These are phyloP conservation scores for Daedalea quercina DNA, from an alignment of 768 basidiomycete species.

Conservation along the genomic window DNA sequence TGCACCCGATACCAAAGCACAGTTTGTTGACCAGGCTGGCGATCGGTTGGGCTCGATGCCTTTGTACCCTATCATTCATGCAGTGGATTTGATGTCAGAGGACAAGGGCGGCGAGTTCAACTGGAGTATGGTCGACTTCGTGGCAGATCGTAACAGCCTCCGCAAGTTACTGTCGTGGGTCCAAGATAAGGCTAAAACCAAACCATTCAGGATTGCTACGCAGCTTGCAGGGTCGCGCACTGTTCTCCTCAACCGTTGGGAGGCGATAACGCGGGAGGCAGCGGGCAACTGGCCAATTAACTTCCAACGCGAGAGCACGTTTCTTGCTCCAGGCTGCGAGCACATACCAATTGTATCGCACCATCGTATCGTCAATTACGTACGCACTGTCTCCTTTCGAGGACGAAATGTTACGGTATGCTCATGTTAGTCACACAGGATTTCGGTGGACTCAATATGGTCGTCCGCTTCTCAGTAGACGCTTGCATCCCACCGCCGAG, in stretches of 20 bases:
- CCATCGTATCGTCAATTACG: slow-evolving; percentile 19
- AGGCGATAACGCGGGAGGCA: slow-evolving; percentile 30
- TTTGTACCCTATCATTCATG: slow-evolving; percentile 51
- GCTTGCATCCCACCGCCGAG: slow-evolving; percentile 11
- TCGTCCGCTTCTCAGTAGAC: slow-evolving; percentile 23
- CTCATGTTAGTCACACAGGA: slow-evolving; percentile 7
- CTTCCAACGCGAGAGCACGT: slow-evolving; percentile 37
- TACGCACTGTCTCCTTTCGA: slow-evolving; percentile 5
- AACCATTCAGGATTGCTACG: slow-evolving; percentile 59
- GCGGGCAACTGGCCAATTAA: slow-evolving; percentile 32
- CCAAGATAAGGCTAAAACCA: slow-evolving; percentile 20
- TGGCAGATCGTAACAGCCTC: slow-evolving; percentile 65
- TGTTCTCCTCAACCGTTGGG: slow-evolving; percentile 55
- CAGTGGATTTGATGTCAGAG: slow-evolving; percentile 37
- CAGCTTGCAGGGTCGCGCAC: slow-evolving; percentile 56
- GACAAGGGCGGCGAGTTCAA: slow-evolving; percentile 19
- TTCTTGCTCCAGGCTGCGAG: slow-evolving; percentile 12
- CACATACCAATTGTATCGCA: slow-evolving; percentile 9
- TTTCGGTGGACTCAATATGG: slow-evolving; percentile 16
- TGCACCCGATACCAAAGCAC: slow-evolving; percentile 41
- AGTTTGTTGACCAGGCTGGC: slow-evolving; percentile 53
- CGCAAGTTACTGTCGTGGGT: slow-evolving; percentile 60
- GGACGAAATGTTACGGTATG: background rate
- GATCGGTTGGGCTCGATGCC: slow-evolving; percentile 31
- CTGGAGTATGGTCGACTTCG: slow-evolving; percentile 33